Evolutionary conservation across 164 flowering plant genomes (phyloP), one percentile per base, ranked within the genome.

Genomic region (Umbilicus rupestris): DNA sequence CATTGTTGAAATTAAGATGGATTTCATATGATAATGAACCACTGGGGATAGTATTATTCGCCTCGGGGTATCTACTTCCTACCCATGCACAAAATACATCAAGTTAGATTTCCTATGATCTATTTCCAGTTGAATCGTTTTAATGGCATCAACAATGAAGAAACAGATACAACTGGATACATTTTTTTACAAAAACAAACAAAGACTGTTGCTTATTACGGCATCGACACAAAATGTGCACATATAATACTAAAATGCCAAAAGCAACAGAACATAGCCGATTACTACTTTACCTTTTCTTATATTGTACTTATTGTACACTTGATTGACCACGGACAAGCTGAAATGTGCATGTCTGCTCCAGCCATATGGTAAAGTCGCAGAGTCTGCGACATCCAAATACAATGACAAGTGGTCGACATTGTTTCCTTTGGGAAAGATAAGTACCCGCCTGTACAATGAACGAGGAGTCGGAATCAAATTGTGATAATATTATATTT

Each of bases 351-450:
- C 87, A 76, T 71, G 78, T 82, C 85, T 74, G 71, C 78, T 81
- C 89, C 89, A 85, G 29, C 89, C 89, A 74, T 77, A 80, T 12
- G 87, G 89, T 72, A 85, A 74, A 44, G 69, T 60, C n/a, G 73
- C 67, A 0, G 82, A 76, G 64, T 83, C 85, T 0, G 83, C 83
- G 65, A 83, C 89, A 76, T 85, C 87, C 47, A 83, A 68, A 72
- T 85, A 85, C 78, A 85, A 76, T 0, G 87, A 85, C 69, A 85
- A 60, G 41, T 75, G 75, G 69, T 80, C 85, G 72, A 76, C 87
- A 68, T 85, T 85, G 79, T 85, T 83, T 29, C 89, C 89, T 45
- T 79, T 83, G 0, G 89, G 89, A 50, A 83, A 83, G 26, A 85
- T 80, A 62, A 83, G 82, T 42, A 85, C 75, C 64, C 87, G 74